Evolutionary conservation across 1,284 basidiomycete genomes (phyloP).

Genomic region (Somion occarium): DNA sequence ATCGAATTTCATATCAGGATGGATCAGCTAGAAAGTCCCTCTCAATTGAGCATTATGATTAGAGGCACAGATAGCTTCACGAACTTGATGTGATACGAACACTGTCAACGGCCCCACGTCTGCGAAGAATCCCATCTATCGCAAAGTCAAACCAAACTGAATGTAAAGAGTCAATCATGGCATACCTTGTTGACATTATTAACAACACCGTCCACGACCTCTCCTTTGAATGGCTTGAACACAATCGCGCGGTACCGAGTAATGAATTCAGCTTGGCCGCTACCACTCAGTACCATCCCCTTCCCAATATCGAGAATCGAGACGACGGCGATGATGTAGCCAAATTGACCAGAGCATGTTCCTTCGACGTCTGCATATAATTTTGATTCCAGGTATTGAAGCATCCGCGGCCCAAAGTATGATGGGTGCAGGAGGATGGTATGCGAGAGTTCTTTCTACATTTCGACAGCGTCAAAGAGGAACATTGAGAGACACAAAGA

Average conservation of each 20-base stretch:
- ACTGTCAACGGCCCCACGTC: conserved; percentile 91
- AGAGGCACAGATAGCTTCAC: no score
- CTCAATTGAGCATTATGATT: conserved; percentile 9
- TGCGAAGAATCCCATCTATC: conserved; percentile 96
- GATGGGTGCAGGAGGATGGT: conserved; percentile 96
- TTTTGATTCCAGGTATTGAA: conserved; percentile 89
- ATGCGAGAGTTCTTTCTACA: conserved; percentile 90
- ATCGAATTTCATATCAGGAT: conserved; percentile 90
- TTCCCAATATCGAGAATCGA: conserved; percentile 86
- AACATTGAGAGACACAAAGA: conserved; percentile 62
- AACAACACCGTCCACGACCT: conserved; percentile 96
- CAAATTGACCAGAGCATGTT: conserved; percentile 92
- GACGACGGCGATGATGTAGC: conserved; percentile 97
- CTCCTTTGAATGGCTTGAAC: conserved; percentile 98
- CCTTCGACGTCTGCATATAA: conserved; percentile 96
- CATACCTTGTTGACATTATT: conserved; percentile 93
- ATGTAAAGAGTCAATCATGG: not conserved
- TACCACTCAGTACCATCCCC: conserved; percentile 88
- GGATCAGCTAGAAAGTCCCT: conserved; percentile 85
- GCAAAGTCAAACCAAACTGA: conserved; percentile 1
- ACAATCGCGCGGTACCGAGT: conserved; percentile 91
- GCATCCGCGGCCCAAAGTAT: conserved; percentile 95
- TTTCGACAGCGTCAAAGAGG: not conserved
- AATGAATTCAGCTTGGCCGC: conserved; percentile 92
- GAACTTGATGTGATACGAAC: conserved; percentile 92